These are phyloP conservation scores for Ogataea dorogensis DNA, from an alignment of 805 yeast species.

Conservation along the genomic window DNA sequence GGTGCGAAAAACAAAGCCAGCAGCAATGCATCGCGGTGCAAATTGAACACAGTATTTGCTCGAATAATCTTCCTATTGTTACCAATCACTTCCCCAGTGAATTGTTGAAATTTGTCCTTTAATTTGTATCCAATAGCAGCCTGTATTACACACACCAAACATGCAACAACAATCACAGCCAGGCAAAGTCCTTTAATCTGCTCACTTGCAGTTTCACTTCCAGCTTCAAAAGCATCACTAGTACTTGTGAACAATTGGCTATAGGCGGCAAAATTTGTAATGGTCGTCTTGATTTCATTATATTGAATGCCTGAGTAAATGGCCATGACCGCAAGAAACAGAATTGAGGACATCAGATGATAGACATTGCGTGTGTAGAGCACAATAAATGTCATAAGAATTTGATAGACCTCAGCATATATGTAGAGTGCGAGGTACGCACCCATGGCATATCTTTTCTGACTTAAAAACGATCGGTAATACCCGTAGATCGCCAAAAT, in stretches of 20 bases:
- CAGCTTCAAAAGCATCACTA: slow-evolving; percentile 6
- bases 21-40: slow-evolving; percentile 36
- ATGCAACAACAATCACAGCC: slow-evolving; percentile 39
- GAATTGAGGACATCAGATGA: slow-evolving; percentile 33
- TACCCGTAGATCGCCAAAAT: slow-evolving; percentile 25
- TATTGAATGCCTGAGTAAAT: slow-evolving; percentile 45
- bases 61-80: slow-evolving; percentile 35
- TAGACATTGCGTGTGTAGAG: slow-evolving; percentile 37
- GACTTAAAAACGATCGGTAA: slow-evolving; percentile 23
- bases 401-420: slow-evolving; percentile 42
- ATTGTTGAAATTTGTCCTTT: slow-evolving; percentile 18
- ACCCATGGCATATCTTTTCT: slow-evolving; percentile 20
- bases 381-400: slow-evolving; percentile 38
- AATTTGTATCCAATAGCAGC: slow-evolving; percentile 23
- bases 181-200: slow-evolving; percentile 39
- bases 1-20: slow-evolving; percentile 41
- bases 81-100: slow-evolving; percentile 34
- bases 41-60: slow-evolving; percentile 36
- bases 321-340: slow-evolving; percentile 42
- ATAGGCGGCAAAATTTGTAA: slow-evolving; percentile 20
- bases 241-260: slow-evolving; percentile 12
- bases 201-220: slow-evolving; percentile 22
- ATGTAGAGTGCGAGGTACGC: slow-evolving; percentile 43
- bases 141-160: slow-evolving; percentile 36
- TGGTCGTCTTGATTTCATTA: slow-evolving; percentile 32